phyloP scores from a whole-genome alignment of 257 asterid species.

The Cordia subcordata region DNA sequence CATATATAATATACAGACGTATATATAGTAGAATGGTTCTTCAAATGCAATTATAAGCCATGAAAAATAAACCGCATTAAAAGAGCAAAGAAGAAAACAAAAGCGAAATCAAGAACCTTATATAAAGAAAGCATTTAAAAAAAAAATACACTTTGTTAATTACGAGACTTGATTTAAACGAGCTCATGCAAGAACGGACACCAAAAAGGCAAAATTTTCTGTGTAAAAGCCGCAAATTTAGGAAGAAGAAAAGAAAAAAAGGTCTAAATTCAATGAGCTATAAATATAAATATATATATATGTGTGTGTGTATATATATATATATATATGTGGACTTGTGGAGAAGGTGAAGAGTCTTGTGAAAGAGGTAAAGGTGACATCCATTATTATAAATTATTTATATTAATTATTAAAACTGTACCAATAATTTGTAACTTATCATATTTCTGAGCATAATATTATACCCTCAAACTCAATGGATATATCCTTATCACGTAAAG shows the following conservation, averaged over 20 bases:
- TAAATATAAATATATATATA: neutral
- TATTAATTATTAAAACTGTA: too few species aligned
- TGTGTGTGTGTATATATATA: neutral
- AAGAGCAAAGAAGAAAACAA: slow-evolving; percentile 35
- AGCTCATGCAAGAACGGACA: neutral
- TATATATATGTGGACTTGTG: slow-evolving; percentile 9
- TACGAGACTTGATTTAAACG: neutral
- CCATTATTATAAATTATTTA: slow-evolving; percentile 7
- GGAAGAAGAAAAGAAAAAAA: neutral
- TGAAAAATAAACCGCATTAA: slow-evolving; percentile 21
- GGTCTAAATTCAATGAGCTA: neutral
- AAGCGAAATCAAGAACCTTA: too few species aligned
- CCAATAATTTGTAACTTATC: too few species aligned
- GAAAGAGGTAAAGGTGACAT: slow-evolving; percentile 4
- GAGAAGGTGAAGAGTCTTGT: slow-evolving; percentile 15
- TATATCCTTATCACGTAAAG: too few species aligned
- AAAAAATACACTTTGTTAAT: neutral
- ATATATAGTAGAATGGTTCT: slow-evolving; percentile 1
- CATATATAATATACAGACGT: slow-evolving; percentile 13
- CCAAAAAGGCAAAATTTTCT: neutral
- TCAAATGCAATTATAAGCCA: slow-evolving; percentile 23
- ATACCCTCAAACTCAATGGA: too few species aligned
- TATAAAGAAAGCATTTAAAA: slow-evolving; percentile 37
- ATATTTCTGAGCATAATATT: too few species aligned
- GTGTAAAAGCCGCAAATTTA: neutral